Evolutionary conservation across 1,139 yeast genomes (phyloP).

Genomic region (Geotrichum fermentans): DNA sequence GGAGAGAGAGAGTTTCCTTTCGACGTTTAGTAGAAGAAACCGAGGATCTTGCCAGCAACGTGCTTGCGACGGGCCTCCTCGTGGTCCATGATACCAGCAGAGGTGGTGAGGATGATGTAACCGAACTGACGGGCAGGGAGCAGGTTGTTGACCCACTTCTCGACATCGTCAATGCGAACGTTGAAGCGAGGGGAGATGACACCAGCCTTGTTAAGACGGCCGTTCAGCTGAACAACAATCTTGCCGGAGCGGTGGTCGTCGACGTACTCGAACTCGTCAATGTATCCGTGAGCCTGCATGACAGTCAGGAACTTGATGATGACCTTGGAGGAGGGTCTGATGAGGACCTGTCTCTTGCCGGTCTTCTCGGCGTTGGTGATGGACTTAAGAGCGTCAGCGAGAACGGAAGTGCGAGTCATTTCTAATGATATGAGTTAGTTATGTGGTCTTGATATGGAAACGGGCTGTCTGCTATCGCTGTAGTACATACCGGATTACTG

Average conservation of each 20-base stretch:
- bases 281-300: slow-evolving; percentile 98
- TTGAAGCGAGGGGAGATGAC: slow-evolving; percentile 97
- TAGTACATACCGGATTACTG: background rate
- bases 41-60: slow-evolving; percentile 96
- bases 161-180: slow-evolving; percentile 87
- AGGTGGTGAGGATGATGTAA: slow-evolving; percentile 92
- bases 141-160: slow-evolving; percentile 96
- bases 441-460: too few species aligned
- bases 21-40: slow-evolving; percentile 72
- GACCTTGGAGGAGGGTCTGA: slow-evolving; percentile 98
- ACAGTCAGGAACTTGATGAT: slow-evolving; percentile 94
- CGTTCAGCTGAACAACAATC: slow-evolving; percentile 93
- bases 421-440: slow-evolving; percentile 31
- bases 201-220: slow-evolving; percentile 98
- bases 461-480: background rate
- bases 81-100: slow-evolving; percentile 99
- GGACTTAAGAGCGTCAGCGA: slow-evolving; percentile 98
- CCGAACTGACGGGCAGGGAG: slow-evolving; percentile 99
- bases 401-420: slow-evolving; percentile 98
- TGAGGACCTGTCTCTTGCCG: slow-evolving; percentile 98
- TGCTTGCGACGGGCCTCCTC: slow-evolving; percentile 99
- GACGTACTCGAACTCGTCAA: slow-evolving; percentile 97
- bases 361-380: slow-evolving; percentile 99
- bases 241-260: slow-evolving; percentile 99
- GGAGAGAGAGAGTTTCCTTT: background rate